A percentile compares a stretch with the other conserved stretches of the same genome.
phyloP scores from a whole-genome alignment of 2,329 filamentous ascomycete genomes.

The Pseudogymnoascus sp. region DNA sequence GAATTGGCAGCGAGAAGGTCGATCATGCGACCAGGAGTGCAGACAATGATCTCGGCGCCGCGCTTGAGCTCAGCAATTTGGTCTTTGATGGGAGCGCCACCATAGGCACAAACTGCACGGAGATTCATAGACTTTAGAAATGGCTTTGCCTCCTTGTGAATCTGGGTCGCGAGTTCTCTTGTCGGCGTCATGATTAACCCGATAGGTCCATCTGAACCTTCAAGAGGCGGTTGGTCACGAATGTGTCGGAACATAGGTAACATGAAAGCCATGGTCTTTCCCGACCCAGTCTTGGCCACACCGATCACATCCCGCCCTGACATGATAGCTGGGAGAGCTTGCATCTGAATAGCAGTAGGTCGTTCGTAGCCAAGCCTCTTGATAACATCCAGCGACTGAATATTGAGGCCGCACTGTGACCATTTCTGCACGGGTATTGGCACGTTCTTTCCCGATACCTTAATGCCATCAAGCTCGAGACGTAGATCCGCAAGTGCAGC shows the following conservation, averaged over 20 bases:
- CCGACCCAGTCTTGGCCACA: conserved; percentile 94
- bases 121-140: conserved; percentile 83
- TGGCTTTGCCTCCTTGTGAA: conserved; percentile 88
- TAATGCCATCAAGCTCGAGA: conserved; percentile 88
- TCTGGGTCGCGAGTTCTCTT: conserved; percentile 86
- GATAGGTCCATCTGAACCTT: conserved; percentile 79
- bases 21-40: conserved; percentile 90
- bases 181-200: conserved; percentile 89
- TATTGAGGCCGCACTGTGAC: conserved; percentile 87
- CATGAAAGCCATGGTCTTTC: conserved; percentile 92
- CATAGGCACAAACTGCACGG: conserved; percentile 85
- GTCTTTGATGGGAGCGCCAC: conserved; percentile 91
- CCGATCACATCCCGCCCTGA: conserved; percentile 92
- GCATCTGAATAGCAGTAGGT: conserved; percentile 89
- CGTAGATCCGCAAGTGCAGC: conserved; percentile 76
- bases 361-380: conserved; percentile 73
- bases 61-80: conserved; percentile 95
- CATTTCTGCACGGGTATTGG: conserved; percentile 94
- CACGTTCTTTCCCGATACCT: conserved; percentile 78
- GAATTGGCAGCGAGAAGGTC: conserved; percentile 89
- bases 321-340: conserved; percentile 92
- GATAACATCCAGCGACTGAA: conserved; percentile 80
- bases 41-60: conserved; percentile 89
- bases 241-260: conserved; percentile 98
- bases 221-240: conserved; percentile 79